A percentile compares a stretch with the other conserved stretches of the same genome.
Conservation (phyloP, 2,329 filamentous ascomycete species). For the Rugonectria rugulosa region DNA sequence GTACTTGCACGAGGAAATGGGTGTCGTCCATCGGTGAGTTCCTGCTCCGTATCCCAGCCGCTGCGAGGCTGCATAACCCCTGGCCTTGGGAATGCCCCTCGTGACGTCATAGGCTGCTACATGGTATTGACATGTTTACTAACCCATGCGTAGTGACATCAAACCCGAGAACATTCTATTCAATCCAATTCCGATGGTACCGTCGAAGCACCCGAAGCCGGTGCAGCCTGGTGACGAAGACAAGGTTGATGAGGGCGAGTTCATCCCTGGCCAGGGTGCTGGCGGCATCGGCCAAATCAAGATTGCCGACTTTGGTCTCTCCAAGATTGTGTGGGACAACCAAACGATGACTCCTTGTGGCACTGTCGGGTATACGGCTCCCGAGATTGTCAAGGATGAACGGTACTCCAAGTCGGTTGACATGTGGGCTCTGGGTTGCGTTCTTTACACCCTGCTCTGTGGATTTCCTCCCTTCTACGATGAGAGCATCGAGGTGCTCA, state of each 20-base stretch:
- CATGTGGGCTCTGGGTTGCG: slow-evolving; percentile 98
- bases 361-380: slow-evolving; percentile 96
- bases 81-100: slow-evolving; percentile 35
- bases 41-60: slow-evolving; percentile 7
- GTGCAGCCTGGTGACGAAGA: slow-evolving; percentile 91
- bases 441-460: slow-evolving; percentile 94
- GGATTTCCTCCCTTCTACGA: slow-evolving; percentile 99
- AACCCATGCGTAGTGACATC: slow-evolving; percentile 74
- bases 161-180: slow-evolving; percentile 98
- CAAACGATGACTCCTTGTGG: slow-evolving; percentile 99
- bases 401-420: slow-evolving; percentile 98
- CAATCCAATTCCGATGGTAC: slow-evolving; percentile 82
- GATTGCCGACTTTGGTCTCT: slow-evolving; percentile 96
- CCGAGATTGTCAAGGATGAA: slow-evolving; percentile 99
- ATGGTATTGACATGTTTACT: slow-evolving; percentile 27
- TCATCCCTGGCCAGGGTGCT: slow-evolving; percentile 78
- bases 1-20: slow-evolving; percentile 93
- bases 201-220: slow-evolving; percentile 81
- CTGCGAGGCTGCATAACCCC: background rate
- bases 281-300: slow-evolving; percentile 96
- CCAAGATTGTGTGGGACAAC: slow-evolving; percentile 97
- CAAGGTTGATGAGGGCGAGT: slow-evolving; percentile 96
- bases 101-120: slow-evolving; percentile 39
- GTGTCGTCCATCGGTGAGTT: slow-evolving; percentile 93
- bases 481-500: slow-evolving; percentile 95